Evolutionary conservation across 164 flowering plant genomes (phyloP).

Genomic region (Vitis rupestris): DNA sequence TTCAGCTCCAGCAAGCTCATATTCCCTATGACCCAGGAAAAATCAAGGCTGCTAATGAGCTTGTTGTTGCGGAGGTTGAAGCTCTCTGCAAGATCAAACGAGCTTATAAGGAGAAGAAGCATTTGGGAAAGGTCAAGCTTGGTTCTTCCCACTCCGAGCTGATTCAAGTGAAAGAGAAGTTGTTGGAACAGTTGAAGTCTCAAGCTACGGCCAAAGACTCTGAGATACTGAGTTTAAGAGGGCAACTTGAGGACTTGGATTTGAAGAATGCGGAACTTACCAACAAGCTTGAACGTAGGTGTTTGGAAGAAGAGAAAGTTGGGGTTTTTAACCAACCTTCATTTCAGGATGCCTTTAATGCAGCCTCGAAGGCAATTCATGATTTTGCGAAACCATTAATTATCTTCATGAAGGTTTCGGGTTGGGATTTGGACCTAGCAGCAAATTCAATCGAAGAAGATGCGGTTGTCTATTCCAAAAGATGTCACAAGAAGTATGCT

Average conservation of each 20-base stretch:
- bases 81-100: conserved; percentile 39
- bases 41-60: conserved; percentile 45
- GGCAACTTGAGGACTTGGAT: conserved; percentile 31
- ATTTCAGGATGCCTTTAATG: conserved; percentile 23
- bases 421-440: conserved; percentile 57
- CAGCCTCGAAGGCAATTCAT: conserved; percentile 49
- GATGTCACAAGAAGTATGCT: conserved; percentile 57
- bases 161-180: conserved; percentile 26
- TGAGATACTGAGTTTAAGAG: conserved; percentile 24
- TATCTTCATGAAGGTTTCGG: conserved; percentile 52
- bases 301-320: conserved; percentile 21
- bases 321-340: conserved; percentile 9
- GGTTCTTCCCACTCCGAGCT: conserved; percentile 12
- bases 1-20: conserved; percentile 64
- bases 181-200: conserved; percentile 33
- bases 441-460: conserved; percentile 39
- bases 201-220: conserved; percentile 26
- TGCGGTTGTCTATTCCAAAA: conserved; percentile 28
- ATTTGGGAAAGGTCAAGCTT: conserved; percentile 8
- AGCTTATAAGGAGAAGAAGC: conserved; percentile 36
- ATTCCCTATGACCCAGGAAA: conserved; percentile 44
- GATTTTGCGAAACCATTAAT: conserved; percentile 70
- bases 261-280: conserved; percentile 23
- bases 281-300: conserved; percentile 18
- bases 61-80: conserved; percentile 33